Evolutionary conservation across 768 basidiomycete genomes (phyloP), one percentile per base, ranked within the genome.

Genomic region (Bullera alba): DNA sequence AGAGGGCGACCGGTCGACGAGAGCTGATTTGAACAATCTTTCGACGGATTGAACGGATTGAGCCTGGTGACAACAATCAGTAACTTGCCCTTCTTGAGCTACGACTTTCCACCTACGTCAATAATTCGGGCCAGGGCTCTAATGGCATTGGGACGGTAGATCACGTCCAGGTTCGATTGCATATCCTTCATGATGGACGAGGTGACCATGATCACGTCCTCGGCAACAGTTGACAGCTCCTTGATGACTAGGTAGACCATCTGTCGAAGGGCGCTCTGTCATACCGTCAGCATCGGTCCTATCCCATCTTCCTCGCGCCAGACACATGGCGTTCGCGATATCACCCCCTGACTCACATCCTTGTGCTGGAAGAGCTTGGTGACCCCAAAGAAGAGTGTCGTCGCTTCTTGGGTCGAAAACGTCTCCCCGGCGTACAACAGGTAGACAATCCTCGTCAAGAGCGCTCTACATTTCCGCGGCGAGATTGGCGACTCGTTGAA

Each of bases 141-240:
- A 61, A 97, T 99, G 15, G 95, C 86, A 73, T 99, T 99, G 27
- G 95, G 88, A 48, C 95, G 80, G 74, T 99, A 99, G 54, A 99
- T 90, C 65, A 97, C 93, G 74, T 99, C 95, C 42, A 90, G 85
- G 70, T 95, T 96, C 48, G 92, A 86, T 67, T 99, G 95, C 90
- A 97, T 99, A 69, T 99, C 95, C 77, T 97, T 97, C 92, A 95
- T 95, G 73, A 99, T 96, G 66, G 90, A 95, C 72, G 85, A 87
- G 8, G 95, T 99, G 56, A 96, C 92, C 90, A 99, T 99, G 62
- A 99, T 95, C 25, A 97, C 90, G 77, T 97, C 93, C 73, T 99
- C 91, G 15, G 95, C 89, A n/a, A 86, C 85, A 29, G 81, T 83
- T 25, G 91, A 85, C 10, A 99, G 80, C 74, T 99, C 95, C 77